These are phyloP conservation scores for Leccinum olivaceopallidum DNA, from an alignment of 768 basidiomycete species.

Conservation along the genomic window DNA sequence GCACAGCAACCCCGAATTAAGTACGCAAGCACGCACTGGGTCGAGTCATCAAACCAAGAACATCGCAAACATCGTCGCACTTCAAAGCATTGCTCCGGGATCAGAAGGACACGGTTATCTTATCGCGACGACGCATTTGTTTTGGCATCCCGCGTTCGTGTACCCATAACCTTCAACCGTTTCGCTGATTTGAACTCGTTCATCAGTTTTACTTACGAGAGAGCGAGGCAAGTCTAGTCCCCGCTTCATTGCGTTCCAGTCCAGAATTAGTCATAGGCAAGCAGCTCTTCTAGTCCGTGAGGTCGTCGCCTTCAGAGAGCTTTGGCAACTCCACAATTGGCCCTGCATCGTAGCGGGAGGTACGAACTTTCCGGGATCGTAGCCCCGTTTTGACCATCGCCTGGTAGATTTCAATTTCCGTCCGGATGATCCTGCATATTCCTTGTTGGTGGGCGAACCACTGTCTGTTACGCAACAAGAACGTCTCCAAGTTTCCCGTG, in stretches of 20 bases:
- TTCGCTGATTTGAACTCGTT: slow-evolving; percentile 1
- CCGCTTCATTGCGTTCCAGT: not conserved
- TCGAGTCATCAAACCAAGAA: slow-evolving; percentile 75
- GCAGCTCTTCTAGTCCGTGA: slow-evolving; percentile 71
- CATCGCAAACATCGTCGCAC: slow-evolving; percentile 72
- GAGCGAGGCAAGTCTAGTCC: slow-evolving; percentile 59
- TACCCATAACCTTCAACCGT: not conserved
- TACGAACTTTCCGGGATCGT: slow-evolving; percentile 29
- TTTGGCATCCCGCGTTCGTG: slow-evolving; percentile 89
- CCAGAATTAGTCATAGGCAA: slow-evolving; percentile 52
- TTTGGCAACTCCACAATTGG: slow-evolving; percentile 52
- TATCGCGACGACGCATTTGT: slow-evolving; percentile 88
- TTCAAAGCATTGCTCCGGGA: slow-evolving; percentile 45
- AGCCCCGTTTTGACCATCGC: slow-evolving; percentile 1
- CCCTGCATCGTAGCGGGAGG: slow-evolving; percentile 86
- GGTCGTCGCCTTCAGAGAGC: slow-evolving; percentile 53
- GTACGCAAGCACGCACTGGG: slow-evolving; percentile 43
- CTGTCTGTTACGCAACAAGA: slow-evolving; percentile 57
- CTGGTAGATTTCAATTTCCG: slow-evolving; percentile 84
- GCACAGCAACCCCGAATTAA: slow-evolving; percentile 38
- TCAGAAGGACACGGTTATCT: slow-evolving; percentile 53
- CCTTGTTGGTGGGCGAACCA: slow-evolving; percentile 64
- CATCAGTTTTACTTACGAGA: slow-evolving; percentile 67
- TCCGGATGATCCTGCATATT: slow-evolving; percentile 81
- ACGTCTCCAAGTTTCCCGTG: slow-evolving; percentile 58